Percentiles rank a stretch among this genome's conserved stretches.
Evolutionary conservation across 202 grass and related monocot genomes (phyloP).

Genomic region (Thinopyrum obtusiflorum): DNA sequence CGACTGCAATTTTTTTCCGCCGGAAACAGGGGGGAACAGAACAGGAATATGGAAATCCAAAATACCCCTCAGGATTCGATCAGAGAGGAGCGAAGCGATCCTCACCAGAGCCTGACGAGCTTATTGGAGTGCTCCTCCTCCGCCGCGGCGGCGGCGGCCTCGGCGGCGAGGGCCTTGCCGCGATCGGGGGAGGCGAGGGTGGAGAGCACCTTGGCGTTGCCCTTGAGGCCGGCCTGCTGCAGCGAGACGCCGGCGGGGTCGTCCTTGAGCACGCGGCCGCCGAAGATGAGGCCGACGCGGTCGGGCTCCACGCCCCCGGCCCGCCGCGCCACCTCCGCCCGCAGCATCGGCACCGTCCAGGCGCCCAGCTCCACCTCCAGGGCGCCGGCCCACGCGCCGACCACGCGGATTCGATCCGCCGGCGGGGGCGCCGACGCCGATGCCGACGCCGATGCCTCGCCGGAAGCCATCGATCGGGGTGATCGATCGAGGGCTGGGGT

Average conservation of each 20-base stretch:
- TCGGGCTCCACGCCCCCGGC: slow-evolving; percentile 45
- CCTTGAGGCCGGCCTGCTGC: slow-evolving; percentile 59
- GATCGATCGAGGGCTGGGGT: background rate
- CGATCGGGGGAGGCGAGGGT: slow-evolving; percentile 53
- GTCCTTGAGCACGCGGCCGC: slow-evolving; percentile 80
- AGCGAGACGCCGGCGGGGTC: slow-evolving; percentile 37
- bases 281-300: slow-evolving; percentile 79
- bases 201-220: slow-evolving; percentile 82
- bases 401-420: slow-evolving; percentile 54
- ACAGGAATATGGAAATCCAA: background rate
- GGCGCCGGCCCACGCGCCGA: slow-evolving; percentile 65
- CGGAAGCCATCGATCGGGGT: slow-evolving; percentile 35
- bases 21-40: background rate
- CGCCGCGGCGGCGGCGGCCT: slow-evolving; percentile 47
- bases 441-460: background rate
- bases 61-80: background rate
- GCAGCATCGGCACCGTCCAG: slow-evolving; percentile 88
- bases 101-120: slow-evolving; percentile 71
- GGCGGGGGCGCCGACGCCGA: background rate
- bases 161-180: slow-evolving; percentile 57
- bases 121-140: slow-evolving; percentile 68
- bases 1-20: slow-evolving; percentile 16
- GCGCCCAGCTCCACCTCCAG: slow-evolving; percentile 58
- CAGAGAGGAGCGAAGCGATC: background rate
- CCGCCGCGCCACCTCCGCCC: slow-evolving; percentile 76